Evolutionary conservation across 1,284 basidiomycete species (phyloP).

Genomic region (Chalciporus sp.): DNA sequence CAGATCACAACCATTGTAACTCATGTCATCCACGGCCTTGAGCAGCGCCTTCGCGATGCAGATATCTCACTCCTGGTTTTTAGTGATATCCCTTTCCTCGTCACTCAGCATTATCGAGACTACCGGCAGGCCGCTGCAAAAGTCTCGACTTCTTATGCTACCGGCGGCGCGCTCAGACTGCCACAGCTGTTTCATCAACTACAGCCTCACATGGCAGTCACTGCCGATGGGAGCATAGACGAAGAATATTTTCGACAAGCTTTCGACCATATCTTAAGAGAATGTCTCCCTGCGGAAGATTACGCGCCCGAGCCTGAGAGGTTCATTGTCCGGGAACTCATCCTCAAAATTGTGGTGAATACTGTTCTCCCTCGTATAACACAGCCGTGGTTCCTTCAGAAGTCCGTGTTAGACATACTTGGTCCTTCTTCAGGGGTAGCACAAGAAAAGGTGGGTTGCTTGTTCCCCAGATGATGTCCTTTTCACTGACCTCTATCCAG

Average conservation of each 20-base stretch:
- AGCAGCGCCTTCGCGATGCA: conserved; percentile 53
- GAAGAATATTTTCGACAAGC: conserved; percentile 78
- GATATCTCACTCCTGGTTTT: conserved; percentile 64
- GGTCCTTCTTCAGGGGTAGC: conserved; percentile 41
- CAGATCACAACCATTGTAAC: conserved; percentile 65
- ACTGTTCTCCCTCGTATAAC: conserved; percentile 68
- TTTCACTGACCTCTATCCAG: conserved; percentile 13
- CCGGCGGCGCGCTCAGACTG: conserved; percentile 60
- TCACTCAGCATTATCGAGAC: conserved; percentile 75
- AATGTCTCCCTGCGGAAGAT: conserved; percentile 70
- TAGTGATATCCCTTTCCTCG: conserved; percentile 58
- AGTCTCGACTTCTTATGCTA: conserved; percentile 65
- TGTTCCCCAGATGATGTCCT: not conserved
- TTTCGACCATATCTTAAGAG: conserved; percentile 69
- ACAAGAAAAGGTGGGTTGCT: conserved; percentile 37
- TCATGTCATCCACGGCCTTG: conserved; percentile 59
- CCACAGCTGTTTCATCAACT: conserved; percentile 72
- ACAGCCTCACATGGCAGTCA: conserved; percentile 79
- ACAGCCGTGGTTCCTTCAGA: conserved; percentile 84
- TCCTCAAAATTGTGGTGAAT: conserved; percentile 70
- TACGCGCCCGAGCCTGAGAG: conserved; percentile 78
- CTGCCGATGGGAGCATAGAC: conserved; percentile 61
- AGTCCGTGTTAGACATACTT: conserved; percentile 60
- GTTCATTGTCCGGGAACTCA: conserved; percentile 73
- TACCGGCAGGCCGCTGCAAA: conserved; percentile 68